Evolutionary conservation across 2,329 filamentous ascomycete genomes (phyloP), one percentile per base, ranked within the genome.

Genomic region (Arthrobotrys iridis): DNA sequence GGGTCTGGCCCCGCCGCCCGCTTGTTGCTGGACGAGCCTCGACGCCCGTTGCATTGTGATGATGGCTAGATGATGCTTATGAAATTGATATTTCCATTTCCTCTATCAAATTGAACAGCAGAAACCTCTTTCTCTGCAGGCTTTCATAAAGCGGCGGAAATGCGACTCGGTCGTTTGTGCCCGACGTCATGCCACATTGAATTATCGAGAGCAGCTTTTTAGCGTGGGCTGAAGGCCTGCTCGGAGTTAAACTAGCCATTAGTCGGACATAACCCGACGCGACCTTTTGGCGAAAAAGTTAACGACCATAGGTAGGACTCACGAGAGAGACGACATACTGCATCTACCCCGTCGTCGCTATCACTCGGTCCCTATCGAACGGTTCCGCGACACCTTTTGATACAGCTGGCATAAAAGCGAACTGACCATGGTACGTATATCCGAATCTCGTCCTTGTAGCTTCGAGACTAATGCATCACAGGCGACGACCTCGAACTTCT

Each of bases 401-500:
- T 57, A 40, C 20, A 43, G 50, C 26, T 62, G 58, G 46, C 28
- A 45, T 35, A 24, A 15, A 33, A 35, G 28, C 26, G 30, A 28
- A 50, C 37, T 40, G 40, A 68, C 40, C 18, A 75, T 75, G 71
- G 71, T 75, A 75, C 24, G 63, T 33, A 35, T n/a, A 41, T 1
- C 33, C 15, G 15, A 8, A 24, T 26, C 28, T 15, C n/a, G 22
- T 22, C 10, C 30, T 41, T 18, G 22, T 26, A 15, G n/a, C 6
- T 52, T 22, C 8, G 18, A 26, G n/a, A n/a, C 71, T 75, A 68
- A 75, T 22, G 7, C 22, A 40, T 30, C 41, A 41, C 33, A 98
- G 95, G 94, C 95, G 85, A 96, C 93, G 82, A 97, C 94, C 77
- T 97, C 93, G 78, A 94, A 94, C 83, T 96, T 97, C 93, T 97